Evolutionary conservation across 441 rosid genomes (phyloP).

Genomic region (Pelargonium cotyledonis): DNA sequence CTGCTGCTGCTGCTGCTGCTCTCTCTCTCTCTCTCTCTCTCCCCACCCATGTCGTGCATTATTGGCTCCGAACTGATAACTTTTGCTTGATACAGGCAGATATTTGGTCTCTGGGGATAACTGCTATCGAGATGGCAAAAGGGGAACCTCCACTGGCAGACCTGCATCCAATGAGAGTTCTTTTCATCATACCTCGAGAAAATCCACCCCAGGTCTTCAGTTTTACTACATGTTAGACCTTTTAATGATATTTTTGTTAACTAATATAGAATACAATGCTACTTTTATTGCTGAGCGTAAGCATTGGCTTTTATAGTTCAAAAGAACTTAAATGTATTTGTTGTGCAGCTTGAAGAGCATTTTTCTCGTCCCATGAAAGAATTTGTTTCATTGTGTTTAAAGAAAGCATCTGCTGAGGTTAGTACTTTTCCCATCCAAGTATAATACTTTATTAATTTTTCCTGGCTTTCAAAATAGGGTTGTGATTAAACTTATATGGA

Average conservation of each 20-base stretch:
- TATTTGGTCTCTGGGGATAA: constrained; percentile 98
- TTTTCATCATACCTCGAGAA: constrained; percentile 98
- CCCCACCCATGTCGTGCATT: constrained; percentile 12
- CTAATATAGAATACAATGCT: constrained; percentile 19
- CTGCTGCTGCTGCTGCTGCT: too few species aligned
- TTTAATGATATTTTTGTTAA: constrained; percentile 17
- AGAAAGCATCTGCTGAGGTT: constrained; percentile 88
- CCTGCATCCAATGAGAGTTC: constrained; percentile 99
- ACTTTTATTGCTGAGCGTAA: constrained; percentile 15
- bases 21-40: constrained; percentile 8
- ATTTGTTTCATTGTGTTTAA: constrained; percentile 88
- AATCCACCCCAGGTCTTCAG: constrained; percentile 93
- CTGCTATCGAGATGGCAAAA: constrained; percentile 98
- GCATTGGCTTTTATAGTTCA: constrained; percentile 17
- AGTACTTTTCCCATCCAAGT: constrained; percentile 19
- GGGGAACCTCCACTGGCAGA: constrained; percentile 99
- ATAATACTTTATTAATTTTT: background rate
- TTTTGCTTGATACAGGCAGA: constrained; percentile 69
- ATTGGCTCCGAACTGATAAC: constrained; percentile 15
- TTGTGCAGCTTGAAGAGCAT: constrained; percentile 92
- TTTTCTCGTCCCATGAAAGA: constrained; percentile 97
- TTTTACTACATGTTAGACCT: constrained; percentile 23
- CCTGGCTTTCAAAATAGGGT: constrained; percentile 2
- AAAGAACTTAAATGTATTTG: constrained; percentile 21
- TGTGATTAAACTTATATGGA: constrained; percentile 5